A percentile compares a stretch with the other conserved stretches of the same genome.
phyloP scores from a whole-genome alignment of 148 eudicot genomes.

The Rhododendron ferrugineum region DNA sequence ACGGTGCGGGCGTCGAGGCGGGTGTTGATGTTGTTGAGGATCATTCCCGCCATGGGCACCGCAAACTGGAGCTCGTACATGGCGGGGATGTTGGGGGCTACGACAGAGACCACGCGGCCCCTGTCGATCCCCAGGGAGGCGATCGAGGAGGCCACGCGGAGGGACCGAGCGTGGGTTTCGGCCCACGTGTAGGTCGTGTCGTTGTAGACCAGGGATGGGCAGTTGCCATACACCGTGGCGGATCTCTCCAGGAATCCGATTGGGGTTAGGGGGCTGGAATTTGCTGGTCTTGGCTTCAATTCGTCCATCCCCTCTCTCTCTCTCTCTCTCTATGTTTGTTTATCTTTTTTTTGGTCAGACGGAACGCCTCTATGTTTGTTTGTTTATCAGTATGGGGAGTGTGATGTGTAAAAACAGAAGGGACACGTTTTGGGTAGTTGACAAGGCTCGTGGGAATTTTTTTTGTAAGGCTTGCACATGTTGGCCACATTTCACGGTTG shows the following conservation, averaged over 20 bases:
- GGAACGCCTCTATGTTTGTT: no score
- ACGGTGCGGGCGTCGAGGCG: slow-evolving; percentile 42
- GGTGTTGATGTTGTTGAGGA: slow-evolving; percentile 37
- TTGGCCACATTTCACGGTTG: no score
- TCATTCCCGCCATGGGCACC: slow-evolving; percentile 38
- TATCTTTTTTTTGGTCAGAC: no score
- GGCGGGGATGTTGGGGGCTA: slow-evolving; percentile 51
- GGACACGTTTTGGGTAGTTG: not conserved
- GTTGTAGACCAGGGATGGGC: slow-evolving; percentile 46
- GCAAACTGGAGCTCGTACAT: slow-evolving; percentile 51
- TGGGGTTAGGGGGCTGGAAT: slow-evolving; percentile 64
- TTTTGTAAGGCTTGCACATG: no score
- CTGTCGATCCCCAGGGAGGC: slow-evolving; percentile 18
- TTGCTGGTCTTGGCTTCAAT: slow-evolving; percentile 45
- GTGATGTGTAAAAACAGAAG: not conserved
- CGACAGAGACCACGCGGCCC: slow-evolving; percentile 37
- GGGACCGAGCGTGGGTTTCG: slow-evolving; percentile 51
- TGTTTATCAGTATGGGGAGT: not conserved
- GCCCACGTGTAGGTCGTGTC: slow-evolving; percentile 56
- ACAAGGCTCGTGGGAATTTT: no score
- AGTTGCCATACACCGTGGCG: slow-evolving; percentile 56
- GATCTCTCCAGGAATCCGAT: slow-evolving; percentile 55
- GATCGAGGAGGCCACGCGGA: slow-evolving; percentile 45
- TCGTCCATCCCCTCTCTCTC: slow-evolving; percentile 38
- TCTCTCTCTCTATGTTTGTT: not conserved